phyloP scores from a whole-genome alignment of 495 filamentous ascomycete species.

The Penicillium soppii region DNA sequence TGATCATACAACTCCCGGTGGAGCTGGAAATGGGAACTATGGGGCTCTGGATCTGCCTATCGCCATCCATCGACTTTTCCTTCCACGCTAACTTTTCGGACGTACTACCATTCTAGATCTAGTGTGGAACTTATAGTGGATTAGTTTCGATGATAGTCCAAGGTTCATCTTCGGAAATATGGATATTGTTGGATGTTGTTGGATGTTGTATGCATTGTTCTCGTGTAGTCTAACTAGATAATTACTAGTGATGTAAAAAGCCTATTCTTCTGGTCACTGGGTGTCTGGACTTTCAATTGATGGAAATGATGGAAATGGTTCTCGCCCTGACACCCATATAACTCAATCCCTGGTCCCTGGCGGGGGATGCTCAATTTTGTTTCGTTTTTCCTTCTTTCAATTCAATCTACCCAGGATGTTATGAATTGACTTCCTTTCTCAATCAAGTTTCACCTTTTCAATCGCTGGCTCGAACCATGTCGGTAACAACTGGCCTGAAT shows the following conservation, averaged over 20 bases:
- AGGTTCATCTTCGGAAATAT: slow-evolving; percentile 8
- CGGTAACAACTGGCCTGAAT: background rate
- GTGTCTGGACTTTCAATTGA: too few species aligned
- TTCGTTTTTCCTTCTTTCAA: background rate
- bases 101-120: slow-evolving; percentile 20
- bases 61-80: background rate
- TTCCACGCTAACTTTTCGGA: slow-evolving; percentile 20
- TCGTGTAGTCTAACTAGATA: too few species aligned
- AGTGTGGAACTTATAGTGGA: slow-evolving; percentile 11
- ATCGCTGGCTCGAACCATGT: background rate
- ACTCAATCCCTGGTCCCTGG: too few species aligned
- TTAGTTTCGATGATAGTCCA: too few species aligned
- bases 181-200: too few species aligned
- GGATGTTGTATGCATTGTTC: too few species aligned
- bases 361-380: too few species aligned
- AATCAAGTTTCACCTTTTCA: background rate
- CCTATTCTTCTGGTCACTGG: too few species aligned
- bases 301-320: too few species aligned
- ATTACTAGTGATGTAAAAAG: too few species aligned
- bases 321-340: too few species aligned
- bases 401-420: background rate
- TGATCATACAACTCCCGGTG: slow-evolving; percentile 33
- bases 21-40: slow-evolving; percentile 22
- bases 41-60: slow-evolving; percentile 31
- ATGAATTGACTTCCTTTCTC: background rate